Base-by-base conservation (phyloP, 1,284 basidiomycete genomes). In the Trichosporon faecale region DNA sequence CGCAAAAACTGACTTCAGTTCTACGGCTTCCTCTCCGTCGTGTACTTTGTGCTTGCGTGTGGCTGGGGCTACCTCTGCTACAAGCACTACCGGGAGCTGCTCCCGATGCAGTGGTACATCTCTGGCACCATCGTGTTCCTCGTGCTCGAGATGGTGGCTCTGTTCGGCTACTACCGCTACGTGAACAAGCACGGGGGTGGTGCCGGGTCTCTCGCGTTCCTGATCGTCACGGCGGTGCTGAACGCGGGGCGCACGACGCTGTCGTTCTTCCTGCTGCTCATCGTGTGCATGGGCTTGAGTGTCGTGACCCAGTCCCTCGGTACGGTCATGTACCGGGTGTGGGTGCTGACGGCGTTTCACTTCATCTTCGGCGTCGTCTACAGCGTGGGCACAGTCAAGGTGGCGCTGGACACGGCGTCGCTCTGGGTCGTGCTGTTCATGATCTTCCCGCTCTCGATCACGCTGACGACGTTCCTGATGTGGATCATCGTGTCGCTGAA, bases 311-410 rank as follows among this genome's bases (percentile, higher is more conserved):
- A 80, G 29, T 80, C 80, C 21, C 73, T 85, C 29, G 83, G 84
- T 1, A 46, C 71, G 0, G 79, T 84, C 46, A 84, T 85, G 83
- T 75, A 70, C 64, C 76, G 76, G 21, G 78, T 84, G n/a, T 76
- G 82, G 70, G 37, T 82, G 77, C 68, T 84, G 74, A 81, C 85
- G 49, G 76, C 70, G 2, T 72, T 81, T 49, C 96, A 99, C 82
- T 98, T 98, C 77, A 79, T 97, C 68, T 99, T 98, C 79, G 95
- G 95, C 81, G 93, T 95, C 37, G 83, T 94, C 33, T 98, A 97
- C 80, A 91, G 93, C 9, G 88, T 98, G 68, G 95, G 95, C 29
- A 95, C 95, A 49, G 94, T 96, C 66, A 89, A 95, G 79, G 88
- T 99, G 29, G 89, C 94, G 76, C 86, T 98, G 31, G 95, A 98